Conservation (phyloP, 352 stramenopile species). For the Phytopythium sindhum region DNA sequence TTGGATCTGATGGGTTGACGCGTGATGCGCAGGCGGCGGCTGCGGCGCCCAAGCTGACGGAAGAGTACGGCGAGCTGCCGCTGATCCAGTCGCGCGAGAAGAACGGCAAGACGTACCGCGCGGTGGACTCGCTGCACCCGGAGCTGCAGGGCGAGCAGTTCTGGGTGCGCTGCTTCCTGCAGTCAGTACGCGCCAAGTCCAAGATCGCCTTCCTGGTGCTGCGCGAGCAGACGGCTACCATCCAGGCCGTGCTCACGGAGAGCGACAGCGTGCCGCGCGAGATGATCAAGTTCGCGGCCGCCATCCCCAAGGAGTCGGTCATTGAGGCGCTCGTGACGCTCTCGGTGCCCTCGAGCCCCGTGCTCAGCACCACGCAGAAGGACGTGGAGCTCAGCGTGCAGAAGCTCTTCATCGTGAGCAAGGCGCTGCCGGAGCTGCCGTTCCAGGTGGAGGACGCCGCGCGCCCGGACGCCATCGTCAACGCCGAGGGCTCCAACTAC, state of each 20-base stretch:
- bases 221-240: slow-evolving; percentile 94
- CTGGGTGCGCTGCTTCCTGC: slow-evolving; percentile 94
- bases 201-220: slow-evolving; percentile 97
- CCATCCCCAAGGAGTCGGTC: slow-evolving; percentile 94
- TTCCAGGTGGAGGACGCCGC: slow-evolving; percentile 96
- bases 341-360: slow-evolving; percentile 76
- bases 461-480: slow-evolving; percentile 81
- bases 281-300: slow-evolving; percentile 97
- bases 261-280: slow-evolving; percentile 89
- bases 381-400: slow-evolving; percentile 93
- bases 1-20: slow-evolving; percentile 2
- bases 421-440: slow-evolving; percentile 88
- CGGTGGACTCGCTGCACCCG: slow-evolving; percentile 39
- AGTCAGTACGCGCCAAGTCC: slow-evolving; percentile 92
- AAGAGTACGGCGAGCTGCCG: slow-evolving; percentile 86
- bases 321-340: slow-evolving; percentile 95
- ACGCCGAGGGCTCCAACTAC: slow-evolving; percentile 82
- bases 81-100: slow-evolving; percentile 89
- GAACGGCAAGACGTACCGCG: slow-evolving; percentile 68
- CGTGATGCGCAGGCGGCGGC: slow-evolving; percentile 33
- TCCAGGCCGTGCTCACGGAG: slow-evolving; percentile 91
- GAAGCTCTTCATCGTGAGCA: slow-evolving; percentile 95
- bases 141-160: slow-evolving; percentile 86
- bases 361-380: slow-evolving; percentile 94
- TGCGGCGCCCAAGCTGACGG: slow-evolving; percentile 66